A percentile compares a stretch with the other conserved stretches of the same genome.
Conservation (phyloP, 2,329 filamentous ascomycete species). For the Cercospora beticola region DNA sequence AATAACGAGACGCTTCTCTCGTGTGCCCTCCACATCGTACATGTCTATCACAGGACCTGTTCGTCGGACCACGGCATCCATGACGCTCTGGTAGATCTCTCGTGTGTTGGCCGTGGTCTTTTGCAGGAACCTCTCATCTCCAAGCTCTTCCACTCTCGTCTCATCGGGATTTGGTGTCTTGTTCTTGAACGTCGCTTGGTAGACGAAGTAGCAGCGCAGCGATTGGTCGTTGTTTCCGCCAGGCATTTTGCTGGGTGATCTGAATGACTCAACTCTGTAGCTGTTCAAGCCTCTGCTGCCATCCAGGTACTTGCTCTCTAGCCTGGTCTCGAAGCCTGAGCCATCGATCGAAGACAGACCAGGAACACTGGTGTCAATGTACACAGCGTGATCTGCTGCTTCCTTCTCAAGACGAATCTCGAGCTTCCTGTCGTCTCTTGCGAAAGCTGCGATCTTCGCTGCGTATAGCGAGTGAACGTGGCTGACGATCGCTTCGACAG, state of each 20-base stretch:
- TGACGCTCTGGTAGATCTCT: slow-evolving; percentile 91
- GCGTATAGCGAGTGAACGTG: slow-evolving; percentile 96
- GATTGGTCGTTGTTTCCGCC: slow-evolving; percentile 70
- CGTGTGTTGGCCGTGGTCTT: slow-evolving; percentile 97
- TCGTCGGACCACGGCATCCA: slow-evolving; percentile 76
- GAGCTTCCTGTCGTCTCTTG: slow-evolving; percentile 87
- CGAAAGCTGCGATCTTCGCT: slow-evolving; percentile 91
- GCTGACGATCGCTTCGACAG: slow-evolving; percentile 80
- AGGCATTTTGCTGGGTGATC: slow-evolving; percentile 79
- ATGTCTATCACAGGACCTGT: slow-evolving; percentile 96
- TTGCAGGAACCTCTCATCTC: slow-evolving; percentile 88
- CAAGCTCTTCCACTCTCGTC: slow-evolving; percentile 86
- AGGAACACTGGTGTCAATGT: slow-evolving; percentile 95
- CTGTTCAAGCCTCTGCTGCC: slow-evolving; percentile 66
- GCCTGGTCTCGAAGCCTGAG: slow-evolving; percentile 88
- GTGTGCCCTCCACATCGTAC: slow-evolving; percentile 87
- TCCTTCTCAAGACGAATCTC: slow-evolving; percentile 97
- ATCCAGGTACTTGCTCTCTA: slow-evolving; percentile 95
- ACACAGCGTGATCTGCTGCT: slow-evolving; percentile 89
- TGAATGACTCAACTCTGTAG: slow-evolving; percentile 96
- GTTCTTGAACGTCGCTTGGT: slow-evolving; percentile 88
- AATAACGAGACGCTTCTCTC: slow-evolving; percentile 91
- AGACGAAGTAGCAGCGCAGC: slow-evolving; percentile 96
- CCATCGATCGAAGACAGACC: slow-evolving; percentile 74
- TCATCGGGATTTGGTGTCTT: slow-evolving; percentile 71